Conservation (phyloP, 179 eudicot genomes). For the Corrigiola litoralis region DNA sequence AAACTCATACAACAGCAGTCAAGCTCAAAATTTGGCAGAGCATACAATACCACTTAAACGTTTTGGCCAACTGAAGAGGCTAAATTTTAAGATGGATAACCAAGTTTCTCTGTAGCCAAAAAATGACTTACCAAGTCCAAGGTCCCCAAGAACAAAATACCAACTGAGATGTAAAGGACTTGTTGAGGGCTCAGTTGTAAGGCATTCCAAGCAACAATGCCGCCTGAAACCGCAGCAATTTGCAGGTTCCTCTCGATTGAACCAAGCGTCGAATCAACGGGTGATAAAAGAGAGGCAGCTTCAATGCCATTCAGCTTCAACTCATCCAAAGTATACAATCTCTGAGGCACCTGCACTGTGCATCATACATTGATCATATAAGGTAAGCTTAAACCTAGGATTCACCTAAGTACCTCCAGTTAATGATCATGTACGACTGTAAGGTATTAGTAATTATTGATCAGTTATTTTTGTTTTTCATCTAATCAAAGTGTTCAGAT, state of each 20-base stretch:
- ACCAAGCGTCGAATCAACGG: slow-evolving; percentile 81
- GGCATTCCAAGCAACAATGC: slow-evolving; percentile 69
- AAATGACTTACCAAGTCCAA: slow-evolving; percentile 55
- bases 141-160: slow-evolving; percentile 65
- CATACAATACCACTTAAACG: neutral
- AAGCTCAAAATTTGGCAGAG: neutral
- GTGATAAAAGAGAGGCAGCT: slow-evolving; percentile 70
- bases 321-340: slow-evolving; percentile 86
- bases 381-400: neutral
- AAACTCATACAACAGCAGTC: neutral
- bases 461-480: no score
- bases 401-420: no score
- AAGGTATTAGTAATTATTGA: no score
- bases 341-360: slow-evolving; percentile 82
- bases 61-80: neutral
- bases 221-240: slow-evolving; percentile 67
- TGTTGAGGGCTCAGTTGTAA: slow-evolving; percentile 58
- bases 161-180: slow-evolving; percentile 56
- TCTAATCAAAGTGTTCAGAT: no score
- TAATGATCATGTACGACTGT: no score
- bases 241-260: slow-evolving; percentile 74
- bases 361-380: slow-evolving; percentile 21
- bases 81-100: neutral
- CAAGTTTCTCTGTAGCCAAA: neutral
- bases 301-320: slow-evolving; percentile 86